These are phyloP conservation scores for Irpex sp. DNA, from an alignment of 1,284 basidiomycete species.

Conservation along the genomic window DNA sequence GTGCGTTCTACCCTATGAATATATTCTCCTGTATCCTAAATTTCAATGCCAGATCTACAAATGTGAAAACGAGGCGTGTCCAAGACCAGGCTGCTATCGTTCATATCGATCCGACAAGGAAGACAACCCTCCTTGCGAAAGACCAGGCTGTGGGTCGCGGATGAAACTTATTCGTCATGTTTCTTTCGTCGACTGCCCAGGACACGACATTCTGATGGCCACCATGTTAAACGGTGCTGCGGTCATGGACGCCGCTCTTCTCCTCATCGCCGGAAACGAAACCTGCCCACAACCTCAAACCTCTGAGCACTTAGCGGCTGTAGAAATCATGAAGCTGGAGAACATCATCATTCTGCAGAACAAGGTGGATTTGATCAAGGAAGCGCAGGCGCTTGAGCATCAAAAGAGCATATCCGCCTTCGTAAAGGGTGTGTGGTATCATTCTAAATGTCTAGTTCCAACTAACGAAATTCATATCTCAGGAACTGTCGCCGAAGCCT, in stretches of 20 bases:
- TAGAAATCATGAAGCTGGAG: conserved; percentile 99
- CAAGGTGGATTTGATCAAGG: conserved; percentile 95
- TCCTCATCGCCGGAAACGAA: conserved; percentile 96
- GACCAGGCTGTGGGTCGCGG: conserved; percentile 84
- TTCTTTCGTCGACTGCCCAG: conserved; percentile 96
- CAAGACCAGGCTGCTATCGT: conserved; percentile 90
- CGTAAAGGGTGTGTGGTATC: conserved; percentile 70
- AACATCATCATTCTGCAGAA: conserved; percentile 99
- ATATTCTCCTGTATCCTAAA: background rate
- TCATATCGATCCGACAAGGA: conserved; percentile 96
- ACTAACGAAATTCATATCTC: conserved; percentile 3
- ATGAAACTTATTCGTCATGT: conserved; percentile 95
- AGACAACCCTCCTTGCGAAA: conserved; percentile 89
- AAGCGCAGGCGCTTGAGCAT: conserved; percentile 88
- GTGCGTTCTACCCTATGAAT: conserved; percentile 41
- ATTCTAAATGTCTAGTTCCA: background rate
- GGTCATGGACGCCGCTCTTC: conserved; percentile 97
- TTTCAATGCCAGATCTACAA: conserved; percentile 80
- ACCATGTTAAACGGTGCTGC: conserved; percentile 99
- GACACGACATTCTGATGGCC: conserved; percentile 97
- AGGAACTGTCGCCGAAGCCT: conserved; percentile 96
- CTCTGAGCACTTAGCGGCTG: conserved; percentile 95
- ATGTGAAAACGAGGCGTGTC: conserved; percentile 92
- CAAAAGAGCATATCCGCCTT: conserved; percentile 91
- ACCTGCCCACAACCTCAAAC: conserved; percentile 99